A percentile compares a stretch with the other conserved stretches of the same genome.
Conservation (phyloP, 164 flowering plant genomes). For the Taxillus chinensis region DNA sequence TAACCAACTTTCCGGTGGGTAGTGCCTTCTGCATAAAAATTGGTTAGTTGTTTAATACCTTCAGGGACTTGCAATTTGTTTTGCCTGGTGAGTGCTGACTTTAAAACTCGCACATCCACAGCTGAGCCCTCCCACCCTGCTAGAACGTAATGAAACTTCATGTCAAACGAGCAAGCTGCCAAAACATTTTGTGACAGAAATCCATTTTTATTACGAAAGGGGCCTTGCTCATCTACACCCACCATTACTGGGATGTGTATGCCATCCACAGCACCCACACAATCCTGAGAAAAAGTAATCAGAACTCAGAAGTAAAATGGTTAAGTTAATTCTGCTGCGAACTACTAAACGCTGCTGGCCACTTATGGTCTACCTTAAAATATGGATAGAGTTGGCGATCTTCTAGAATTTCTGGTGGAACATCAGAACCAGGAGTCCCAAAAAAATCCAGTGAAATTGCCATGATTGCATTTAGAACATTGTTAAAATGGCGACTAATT, state of each 20-base stretch:
- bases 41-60: slow-evolving; percentile 20
- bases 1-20: too few species aligned
- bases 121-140: slow-evolving; percentile 85
- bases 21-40: too few species aligned
- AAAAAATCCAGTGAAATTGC: slow-evolving; percentile 42
- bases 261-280: slow-evolving; percentile 51
- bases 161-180: slow-evolving; percentile 59
- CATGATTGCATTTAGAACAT: slow-evolving; percentile 49
- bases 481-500: slow-evolving; percentile 62
- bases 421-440: slow-evolving; percentile 25
- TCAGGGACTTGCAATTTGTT: slow-evolving; percentile 42
- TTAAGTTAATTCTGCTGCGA: background rate
- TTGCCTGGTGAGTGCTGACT: slow-evolving; percentile 43
- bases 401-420: slow-evolving; percentile 32
- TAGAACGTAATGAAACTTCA: slow-evolving; percentile 49
- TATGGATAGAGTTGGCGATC: slow-evolving; percentile 47
- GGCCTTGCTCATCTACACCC: slow-evolving; percentile 54
- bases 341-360: background rate
- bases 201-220: slow-evolving; percentile 49
- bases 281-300: slow-evolving; percentile 28
- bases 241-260: slow-evolving; percentile 57
- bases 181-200: slow-evolving; percentile 47
- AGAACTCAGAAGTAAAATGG: too few species aligned
- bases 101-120: slow-evolving; percentile 38
- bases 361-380: slow-evolving; percentile 28